phyloP scores from a whole-genome alignment of 495 filamentous ascomycete species.

The Penicillium robsamsonii region DNA sequence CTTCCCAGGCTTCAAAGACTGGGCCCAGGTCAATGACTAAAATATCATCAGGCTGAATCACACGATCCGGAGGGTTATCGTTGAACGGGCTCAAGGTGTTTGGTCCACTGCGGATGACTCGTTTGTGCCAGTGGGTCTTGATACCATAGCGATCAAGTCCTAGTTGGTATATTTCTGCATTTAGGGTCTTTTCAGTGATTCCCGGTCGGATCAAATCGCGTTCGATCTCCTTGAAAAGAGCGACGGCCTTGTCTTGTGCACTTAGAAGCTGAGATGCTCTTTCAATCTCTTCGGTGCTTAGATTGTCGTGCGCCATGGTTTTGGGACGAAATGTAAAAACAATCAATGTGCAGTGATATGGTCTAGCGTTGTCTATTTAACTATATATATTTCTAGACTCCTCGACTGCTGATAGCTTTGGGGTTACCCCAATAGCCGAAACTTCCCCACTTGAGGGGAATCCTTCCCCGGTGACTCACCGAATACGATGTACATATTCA shows the following conservation, averaged over 20 bases:
- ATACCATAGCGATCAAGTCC: constrained; percentile 44
- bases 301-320: neutral
- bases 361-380: neutral
- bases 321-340: neutral
- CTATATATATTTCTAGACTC: neutral
- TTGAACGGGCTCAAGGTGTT: constrained; percentile 47
- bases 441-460: constrained; percentile 5
- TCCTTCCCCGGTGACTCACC: neutral
- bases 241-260: constrained; percentile 43
- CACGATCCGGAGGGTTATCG: constrained; percentile 49
- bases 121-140: constrained; percentile 52
- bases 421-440: neutral
- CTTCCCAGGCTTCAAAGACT: constrained; percentile 53
- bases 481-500: neutral
- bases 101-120: constrained; percentile 48
- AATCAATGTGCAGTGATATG: neutral
- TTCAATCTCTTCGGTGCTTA: constrained; percentile 20
- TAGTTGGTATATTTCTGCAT: constrained; percentile 47
- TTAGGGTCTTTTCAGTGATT: constrained; percentile 46
- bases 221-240: constrained; percentile 50
- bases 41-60: constrained; percentile 48
- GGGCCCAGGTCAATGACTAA: constrained; percentile 50
- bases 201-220: constrained; percentile 44
- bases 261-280: constrained; percentile 41
- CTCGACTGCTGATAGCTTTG: no score